Evolutionary conservation across 202 grass and related monocot species (phyloP), one percentile per base, ranked within the genome.

Genomic region (Elaeis oleifera): DNA sequence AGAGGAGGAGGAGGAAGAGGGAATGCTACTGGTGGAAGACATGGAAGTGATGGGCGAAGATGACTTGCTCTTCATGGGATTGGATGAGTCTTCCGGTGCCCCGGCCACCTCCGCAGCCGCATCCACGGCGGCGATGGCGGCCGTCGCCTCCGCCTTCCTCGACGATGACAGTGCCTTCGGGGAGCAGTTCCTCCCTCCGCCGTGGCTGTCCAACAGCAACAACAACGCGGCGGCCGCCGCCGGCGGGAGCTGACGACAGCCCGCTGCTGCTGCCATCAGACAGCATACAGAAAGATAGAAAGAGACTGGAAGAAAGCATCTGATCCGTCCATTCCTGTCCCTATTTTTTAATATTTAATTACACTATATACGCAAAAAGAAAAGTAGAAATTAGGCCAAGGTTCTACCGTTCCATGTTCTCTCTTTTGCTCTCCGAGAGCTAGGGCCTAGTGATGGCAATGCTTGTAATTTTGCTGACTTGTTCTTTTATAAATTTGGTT

Each of bases 21-120:
- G 71, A 18, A 54, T 81, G 72, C 68, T 81, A 21, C 63, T 71
- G 54, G 72, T 71, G 18, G 72, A 81, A 22, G 79, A 81, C 23
- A 71, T 81, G 72, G 79, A 76, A 60, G 56, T 81, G 36, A 50
- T 76, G 56, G 72, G 79, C 0, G 66, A 71, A 62, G 79, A 81
- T 48, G 79, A 81, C 27, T 54, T 81, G n/a, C 67, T 76, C 14
- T 67, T 81, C 67, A 66, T 76, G 54, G 72, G 66, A n/a, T 50
- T 20, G 21, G 50, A 20, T 0, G 44, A 63, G 18, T 53, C 60
- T 23, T 16, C 49, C 15, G 53, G 52, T 9, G 49, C 51, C 50
- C 23, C 63, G 28, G 52, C 18, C 66, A 20, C 48, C 57, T 20
- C 9, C 16, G 60, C 18, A 17, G 60, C 17, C 29, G 27, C 60